Base-by-base conservation (phyloP, 257 asterid species). In the Haberlea rhodopensis region DNA sequence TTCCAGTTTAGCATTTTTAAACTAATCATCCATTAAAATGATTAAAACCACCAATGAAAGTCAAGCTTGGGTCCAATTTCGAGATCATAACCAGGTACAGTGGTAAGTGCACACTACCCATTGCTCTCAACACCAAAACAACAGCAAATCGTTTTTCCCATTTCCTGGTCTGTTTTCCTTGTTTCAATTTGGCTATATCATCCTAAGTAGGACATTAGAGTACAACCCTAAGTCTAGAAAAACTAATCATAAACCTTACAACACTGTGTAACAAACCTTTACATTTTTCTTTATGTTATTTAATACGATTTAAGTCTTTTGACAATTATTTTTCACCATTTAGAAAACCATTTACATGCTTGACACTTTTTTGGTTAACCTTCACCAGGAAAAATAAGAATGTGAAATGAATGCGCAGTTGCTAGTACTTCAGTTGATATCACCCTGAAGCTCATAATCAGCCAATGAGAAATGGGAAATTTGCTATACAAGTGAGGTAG, bases 61-160 rank as follows among this genome's bases (percentile, higher is more conserved):
- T 23, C 53, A n/a, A 60, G 58, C 57, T 21, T 65, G 63, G 52
- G 65, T 31, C 29, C 52, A 37, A 32, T 29, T 20, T 8, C 26
- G 16, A 20, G 52, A 37, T 37, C n/a, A 37, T 37, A 37, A 13
- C 48, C 16, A 37, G 48, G 48, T 34, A 21, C 45, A 29, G 31
- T 10, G 63, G 45, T 8, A 9, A 45, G 11, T 48, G 54, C 46
- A 19, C 56, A 31, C 34, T 43, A 20, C 46, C 29, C 67, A 69
- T 4, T 45, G 32, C 21, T 43, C 43, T 46, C 65, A 32, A 34
- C n/a, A n/a, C n/a, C n/a, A n/a, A n/a, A n/a, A n/a, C n/a, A n/a
- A n/a, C n/a, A n/a, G n/a, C n/a, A n/a, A n/a, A n/a, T n/a, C n/a
- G n/a, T n/a, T n/a, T n/a, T n/a, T n/a, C n/a, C n/a, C n/a, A n/a